Evolutionary conservation across 2,329 filamentous ascomycete genomes (phyloP).

Genomic region (Aspergillus unguis): DNA sequence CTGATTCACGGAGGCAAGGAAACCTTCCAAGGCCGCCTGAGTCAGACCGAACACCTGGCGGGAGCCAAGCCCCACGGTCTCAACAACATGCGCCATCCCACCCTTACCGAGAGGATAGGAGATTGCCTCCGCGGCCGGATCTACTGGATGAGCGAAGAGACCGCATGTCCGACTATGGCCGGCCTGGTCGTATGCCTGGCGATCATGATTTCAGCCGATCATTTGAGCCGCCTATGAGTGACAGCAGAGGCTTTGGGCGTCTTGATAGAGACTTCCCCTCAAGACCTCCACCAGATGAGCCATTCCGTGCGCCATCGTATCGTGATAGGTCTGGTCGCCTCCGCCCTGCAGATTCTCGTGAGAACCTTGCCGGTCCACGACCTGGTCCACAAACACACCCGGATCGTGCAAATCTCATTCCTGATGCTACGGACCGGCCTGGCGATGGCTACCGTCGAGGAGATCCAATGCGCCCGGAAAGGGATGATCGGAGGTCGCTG

Average conservation of each 20-base stretch:
- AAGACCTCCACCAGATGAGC: conserved; percentile 37
- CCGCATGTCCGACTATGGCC: conserved; percentile 37
- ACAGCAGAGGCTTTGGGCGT: conserved; percentile 37
- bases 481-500: conserved; percentile 32
- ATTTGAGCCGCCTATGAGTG: conserved; percentile 34
- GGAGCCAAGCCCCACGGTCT: conserved; percentile 26
- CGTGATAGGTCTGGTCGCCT: conserved; percentile 37
- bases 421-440: conserved; percentile 30
- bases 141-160: conserved; percentile 39
- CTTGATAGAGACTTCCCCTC: conserved; percentile 36
- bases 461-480: conserved; percentile 27
- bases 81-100: conserved; percentile 39
- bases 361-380: conserved; percentile 25
- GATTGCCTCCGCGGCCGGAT: conserved; percentile 39
- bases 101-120: conserved; percentile 35
- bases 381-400: conserved; percentile 28
- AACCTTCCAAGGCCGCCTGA: conserved; percentile 41
- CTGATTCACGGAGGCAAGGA: conserved; percentile 28
- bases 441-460: conserved; percentile 30
- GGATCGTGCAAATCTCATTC: conserved; percentile 34
- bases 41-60: conserved; percentile 29
- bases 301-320: conserved; percentile 35
- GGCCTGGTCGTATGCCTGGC: conserved; percentile 34
- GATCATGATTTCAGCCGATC: conserved; percentile 37
- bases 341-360: conserved; percentile 28